Conservation (phyloP, 2,329 filamentous ascomycete species). For the Orbilia javanica region DNA sequence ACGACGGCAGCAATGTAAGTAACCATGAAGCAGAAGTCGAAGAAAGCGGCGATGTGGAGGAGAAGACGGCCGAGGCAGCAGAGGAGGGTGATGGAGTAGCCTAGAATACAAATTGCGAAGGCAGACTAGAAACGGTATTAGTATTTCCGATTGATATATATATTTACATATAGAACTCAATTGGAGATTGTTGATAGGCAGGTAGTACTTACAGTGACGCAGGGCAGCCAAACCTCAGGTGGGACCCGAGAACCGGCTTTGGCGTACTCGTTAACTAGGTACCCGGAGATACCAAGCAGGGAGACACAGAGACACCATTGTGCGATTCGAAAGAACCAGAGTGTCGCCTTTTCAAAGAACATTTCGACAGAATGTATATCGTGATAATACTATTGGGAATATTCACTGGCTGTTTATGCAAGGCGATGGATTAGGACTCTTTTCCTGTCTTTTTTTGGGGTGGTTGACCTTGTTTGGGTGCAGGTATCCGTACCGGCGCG, state of each 20-base stretch:
- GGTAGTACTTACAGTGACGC: slow-evolving; percentile 48
- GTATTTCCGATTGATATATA: background rate
- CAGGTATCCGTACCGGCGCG: slow-evolving; percentile 4
- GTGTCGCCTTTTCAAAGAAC: slow-evolving; percentile 53
- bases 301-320: slow-evolving; percentile 53
- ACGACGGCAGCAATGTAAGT: slow-evolving; percentile 51
- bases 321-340: slow-evolving; percentile 47
- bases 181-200: background rate
- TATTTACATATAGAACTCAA: background rate
- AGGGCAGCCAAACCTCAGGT: slow-evolving; percentile 50
- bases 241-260: slow-evolving; percentile 44
- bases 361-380: slow-evolving; percentile 21
- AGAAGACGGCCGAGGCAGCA: slow-evolving; percentile 57
- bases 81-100: slow-evolving; percentile 50
- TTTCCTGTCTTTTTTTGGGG: background rate
- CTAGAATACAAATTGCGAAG: slow-evolving; percentile 51
- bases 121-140: slow-evolving; percentile 38
- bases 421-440: slow-evolving; percentile 3
- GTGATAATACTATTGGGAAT: background rate
- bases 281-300: slow-evolving; percentile 46
- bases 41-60: slow-evolving; percentile 57
- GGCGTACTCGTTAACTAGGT: slow-evolving; percentile 55
- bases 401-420: background rate
- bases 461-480: slow-evolving; percentile 2
- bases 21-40: slow-evolving; percentile 59